Conservation (phyloP, 768 basidiomycete species). For the Coprinopsis sp. region DNA sequence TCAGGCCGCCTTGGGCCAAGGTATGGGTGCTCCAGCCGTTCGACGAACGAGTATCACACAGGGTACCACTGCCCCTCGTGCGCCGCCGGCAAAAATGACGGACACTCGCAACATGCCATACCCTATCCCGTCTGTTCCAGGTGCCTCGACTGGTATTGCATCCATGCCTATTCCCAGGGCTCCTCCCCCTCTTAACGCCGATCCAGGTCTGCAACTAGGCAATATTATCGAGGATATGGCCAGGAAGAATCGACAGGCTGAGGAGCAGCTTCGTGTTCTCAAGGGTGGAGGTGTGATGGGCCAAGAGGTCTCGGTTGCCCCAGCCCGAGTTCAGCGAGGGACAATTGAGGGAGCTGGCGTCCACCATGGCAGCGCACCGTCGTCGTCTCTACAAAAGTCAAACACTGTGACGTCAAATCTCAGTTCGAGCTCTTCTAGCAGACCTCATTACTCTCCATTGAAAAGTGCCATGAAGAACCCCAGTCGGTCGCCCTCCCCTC, state of each 20-base stretch:
- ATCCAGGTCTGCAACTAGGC: conserved; percentile 44
- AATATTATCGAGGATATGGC: conserved; percentile 64
- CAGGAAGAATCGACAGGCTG: conserved; percentile 23
- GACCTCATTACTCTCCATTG: conserved; percentile 46
- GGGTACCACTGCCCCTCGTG: conserved; percentile 1
- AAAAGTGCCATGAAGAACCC: conserved; percentile 58
- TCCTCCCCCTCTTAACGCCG: neutral
- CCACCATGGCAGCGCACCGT: neutral
- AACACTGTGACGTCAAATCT: neutral
- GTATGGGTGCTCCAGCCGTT: conserved; percentile 7
- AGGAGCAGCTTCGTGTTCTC: conserved; percentile 12
- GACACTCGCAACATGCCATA: neutral
- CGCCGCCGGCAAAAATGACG: neutral
- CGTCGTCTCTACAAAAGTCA: neutral
- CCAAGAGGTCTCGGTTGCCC: conserved; percentile 1
- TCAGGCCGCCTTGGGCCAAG: conserved; percentile 17
- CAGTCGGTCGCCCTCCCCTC: conserved; percentile 48
- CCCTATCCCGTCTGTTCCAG: conserved; percentile 5
- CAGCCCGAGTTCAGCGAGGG: conserved; percentile 3
- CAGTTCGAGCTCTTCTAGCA: conserved; percentile 6
- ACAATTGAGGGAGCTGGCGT: conserved; percentile 3
- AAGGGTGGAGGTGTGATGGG: conserved; percentile 15
- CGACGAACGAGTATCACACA: conserved; percentile 6
- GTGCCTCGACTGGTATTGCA: conserved; percentile 1
- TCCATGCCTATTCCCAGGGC: conserved; percentile 2